Conservation (phyloP, 2,329 filamentous ascomycete species). For the Cordyceps pruinosa region DNA sequence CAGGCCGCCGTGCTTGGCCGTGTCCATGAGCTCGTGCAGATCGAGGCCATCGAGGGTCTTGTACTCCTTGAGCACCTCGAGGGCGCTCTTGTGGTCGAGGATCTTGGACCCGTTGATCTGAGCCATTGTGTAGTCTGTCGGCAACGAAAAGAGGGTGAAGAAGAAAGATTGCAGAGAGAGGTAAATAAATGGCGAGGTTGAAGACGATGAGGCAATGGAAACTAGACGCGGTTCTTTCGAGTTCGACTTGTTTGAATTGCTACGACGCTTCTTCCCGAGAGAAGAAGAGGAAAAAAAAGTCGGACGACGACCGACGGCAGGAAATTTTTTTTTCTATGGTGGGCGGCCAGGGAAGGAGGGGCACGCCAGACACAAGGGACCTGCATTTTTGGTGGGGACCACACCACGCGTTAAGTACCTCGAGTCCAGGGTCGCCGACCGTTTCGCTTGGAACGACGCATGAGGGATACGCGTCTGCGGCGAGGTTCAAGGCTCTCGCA, state of each 20-base stretch:
- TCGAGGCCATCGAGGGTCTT: slow-evolving; percentile 76
- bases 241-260: slow-evolving; percentile 31
- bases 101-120: slow-evolving; percentile 49
- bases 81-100: slow-evolving; percentile 67
- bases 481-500: too few relatives aligned
- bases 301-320: slow-evolving; percentile 28
- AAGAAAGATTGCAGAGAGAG: slow-evolving; percentile 19
- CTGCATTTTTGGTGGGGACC: slow-evolving; percentile 3
- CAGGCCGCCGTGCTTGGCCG: slow-evolving; percentile 83
- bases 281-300: slow-evolving; percentile 40
- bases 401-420: too few relatives aligned
- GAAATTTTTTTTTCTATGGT: slow-evolving; percentile 35
- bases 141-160: slow-evolving; percentile 20
- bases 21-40: slow-evolving; percentile 81
- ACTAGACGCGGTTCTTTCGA: slow-evolving; percentile 24
- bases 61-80: slow-evolving; percentile 79
- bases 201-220: slow-evolving; percentile 29
- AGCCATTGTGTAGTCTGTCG: slow-evolving; percentile 54
- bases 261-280: slow-evolving; percentile 47
- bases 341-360: not conserved
- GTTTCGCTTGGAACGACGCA: too few relatives aligned
- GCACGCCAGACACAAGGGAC: slow-evolving; percentile 6
- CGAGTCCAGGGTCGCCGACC: too few relatives aligned
- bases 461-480: too few relatives aligned
- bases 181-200: slow-evolving; percentile 32